Evolutionary conservation across 2,329 filamentous ascomycete species (phyloP), one percentile per base, ranked within the genome.

Genomic region (Beauveria brongniartii): DNA sequence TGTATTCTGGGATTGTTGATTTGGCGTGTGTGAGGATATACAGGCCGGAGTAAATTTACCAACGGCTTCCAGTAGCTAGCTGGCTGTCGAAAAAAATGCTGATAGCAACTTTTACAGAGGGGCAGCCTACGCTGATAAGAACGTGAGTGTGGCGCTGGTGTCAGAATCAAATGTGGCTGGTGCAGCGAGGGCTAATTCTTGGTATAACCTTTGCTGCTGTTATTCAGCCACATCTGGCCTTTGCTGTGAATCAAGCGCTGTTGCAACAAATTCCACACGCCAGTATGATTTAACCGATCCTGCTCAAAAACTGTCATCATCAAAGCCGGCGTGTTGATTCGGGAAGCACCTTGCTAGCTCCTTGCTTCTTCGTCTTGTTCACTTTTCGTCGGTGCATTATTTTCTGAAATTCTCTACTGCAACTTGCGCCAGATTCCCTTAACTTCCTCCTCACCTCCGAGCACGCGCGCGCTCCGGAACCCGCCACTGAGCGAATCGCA

Each of bases 1-100:
- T 68, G 61, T 82, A 71, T 59, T 44, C 46, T 24, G 7, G n/a
- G 26, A 14, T 18, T 26, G 4, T 24, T 28, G 22, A 14, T 28
- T n/a, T 48, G 43, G 12, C 9, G 53, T 62, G 24, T 53, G 20
- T 54, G 18, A 26, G 48, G 18, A 34, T 41, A 44, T 54, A 22
- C 24, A 44, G 37, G 22, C 47, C 30, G 22, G 37, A 37, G 26
- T 43, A 18, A 9, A 40, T 44, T 24, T 10, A 37, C 5, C 16
- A 16, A 46, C 53, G 24, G 40, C 48, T 24, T 24, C 28, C 18
- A 18, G 34, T 26, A 16, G 22, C 40, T 51, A 16, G 22, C 26
- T 51, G 24, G 22, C 18, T 14, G 55, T 26, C 18, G 30, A 16
- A 61, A 61, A 55, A 61, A 61, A 55, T 28, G 20, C 30, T 34